Percentiles rank a stretch among this genome's conserved stretches.
These are phyloP conservation scores for Cyberlindnera mississippiensis DNA, from an alignment of 805 yeast species.

Conservation along the genomic window DNA sequence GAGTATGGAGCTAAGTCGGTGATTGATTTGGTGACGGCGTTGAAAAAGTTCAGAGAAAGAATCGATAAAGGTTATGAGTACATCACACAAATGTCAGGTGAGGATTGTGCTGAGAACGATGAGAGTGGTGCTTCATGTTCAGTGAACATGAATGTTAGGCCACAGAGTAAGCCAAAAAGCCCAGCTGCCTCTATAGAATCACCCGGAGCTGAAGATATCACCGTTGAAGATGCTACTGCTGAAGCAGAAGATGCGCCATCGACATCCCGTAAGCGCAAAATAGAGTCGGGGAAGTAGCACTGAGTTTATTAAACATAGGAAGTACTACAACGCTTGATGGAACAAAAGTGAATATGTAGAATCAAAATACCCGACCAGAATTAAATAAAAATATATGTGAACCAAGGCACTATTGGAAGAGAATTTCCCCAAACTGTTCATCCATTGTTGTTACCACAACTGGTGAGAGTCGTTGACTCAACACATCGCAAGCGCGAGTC, in stretches of 20 bases:
- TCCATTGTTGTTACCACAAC: too few relatives aligned
- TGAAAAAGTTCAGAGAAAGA: slow-evolving; percentile 14
- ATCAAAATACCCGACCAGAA: slow-evolving; percentile 7
- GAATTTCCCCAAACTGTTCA: too few relatives aligned
- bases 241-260: background rate
- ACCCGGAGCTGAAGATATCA: too few relatives aligned
- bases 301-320: background rate
- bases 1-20: slow-evolving; percentile 9
- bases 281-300: slow-evolving; percentile 3
- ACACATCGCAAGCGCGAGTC: too few relatives aligned
- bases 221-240: background rate
- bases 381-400: slow-evolving; percentile 1
- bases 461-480: too few relatives aligned
- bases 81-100: slow-evolving; percentile 4
- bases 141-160: background rate
- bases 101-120: background rate
- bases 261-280: slow-evolving; percentile 10
- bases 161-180: background rate
- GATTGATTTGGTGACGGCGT: slow-evolving; percentile 11
- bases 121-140: background rate
- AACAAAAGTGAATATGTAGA: slow-evolving; percentile 6
- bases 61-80: slow-evolving; percentile 12
- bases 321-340: too few relatives aligned
- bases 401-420: background rate
- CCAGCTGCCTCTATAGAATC: background rate